Base-by-base conservation (phyloP, 1,284 basidiomycete genomes). In the Athelia sp. region DNA sequence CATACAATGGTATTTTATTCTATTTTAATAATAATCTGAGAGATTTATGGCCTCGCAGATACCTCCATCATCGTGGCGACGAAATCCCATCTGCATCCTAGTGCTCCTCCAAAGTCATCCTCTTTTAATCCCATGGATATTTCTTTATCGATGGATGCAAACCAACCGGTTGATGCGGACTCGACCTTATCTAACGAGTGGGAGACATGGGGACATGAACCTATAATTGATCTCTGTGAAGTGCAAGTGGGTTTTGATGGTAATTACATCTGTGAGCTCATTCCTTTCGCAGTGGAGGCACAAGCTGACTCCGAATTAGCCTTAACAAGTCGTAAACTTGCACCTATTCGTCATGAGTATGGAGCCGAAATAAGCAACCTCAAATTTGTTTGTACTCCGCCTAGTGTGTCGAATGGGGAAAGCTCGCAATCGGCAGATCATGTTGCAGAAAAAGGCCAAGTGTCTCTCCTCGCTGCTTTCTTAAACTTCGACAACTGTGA, bases 191-290 rank as follows among this genome's bases (percentile, higher is more conserved):
- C 68, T 18, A 60, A 70, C 6, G 77, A 81, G 49, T 86, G 79
- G 75, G 82, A 84, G 47, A 65, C 71, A 38, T 81, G 79, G 69
- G 77, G 78, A 1, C 84, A 87, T 58, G 82, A 85, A 49, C 66
- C 70, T 11, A 71, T 63, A 6, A 78, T 90, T 52, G 78, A 85
- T 35, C 52, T 89, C 4, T 81, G 74, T 49, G 82, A 85, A 63
- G 72, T 87, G 9, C 73, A 72, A 43, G 61, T 85, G 13, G 65
- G 68, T 24, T 75, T 74, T 48, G 71, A 78, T 50, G 75, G 75
- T 23, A 42, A 56, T 29, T 50, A 53, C 3, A 71, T 77, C 29
- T 50, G 53, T 3, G 55, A 63, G 79, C 79, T 56, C 23, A 4
- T 29, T 46, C 19, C 4, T 46, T 23, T 4, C n/a, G 23, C 29